Percentiles rank a stretch among this genome's conserved stretches.
These are phyloP conservation scores for Ogataea haglerorum DNA, from an alignment of 805 yeast species.

Conservation along the genomic window DNA sequence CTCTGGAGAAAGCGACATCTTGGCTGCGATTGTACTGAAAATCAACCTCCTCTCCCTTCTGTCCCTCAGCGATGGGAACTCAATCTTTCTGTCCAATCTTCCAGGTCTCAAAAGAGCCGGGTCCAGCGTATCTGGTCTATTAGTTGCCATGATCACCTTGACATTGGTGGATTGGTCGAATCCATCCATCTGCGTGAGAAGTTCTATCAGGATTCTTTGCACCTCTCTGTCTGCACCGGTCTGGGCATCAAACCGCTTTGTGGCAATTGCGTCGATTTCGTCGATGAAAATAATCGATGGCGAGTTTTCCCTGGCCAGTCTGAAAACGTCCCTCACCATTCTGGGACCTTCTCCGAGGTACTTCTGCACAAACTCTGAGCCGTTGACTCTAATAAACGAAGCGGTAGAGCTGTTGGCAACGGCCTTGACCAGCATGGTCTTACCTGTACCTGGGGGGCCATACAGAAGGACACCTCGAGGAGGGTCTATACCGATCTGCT, in stretches of 20 bases:
- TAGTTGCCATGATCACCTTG: conserved; percentile 98
- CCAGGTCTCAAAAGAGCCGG: conserved; percentile 99
- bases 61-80: conserved; percentile 93
- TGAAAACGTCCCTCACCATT: conserved; percentile 97
- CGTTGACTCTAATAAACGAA: conserved; percentile 92
- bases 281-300: conserved; percentile 97
- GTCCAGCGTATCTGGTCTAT: conserved; percentile 98
- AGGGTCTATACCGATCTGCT: conserved; percentile 98
- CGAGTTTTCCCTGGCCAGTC: conserved; percentile 95
- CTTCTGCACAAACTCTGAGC: conserved; percentile 97
- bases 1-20: conserved; percentile 97
- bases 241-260: conserved; percentile 98
- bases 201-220: conserved; percentile 93
- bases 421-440: conserved; percentile 98
- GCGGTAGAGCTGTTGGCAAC: conserved; percentile 97
- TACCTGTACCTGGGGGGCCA: conserved; percentile 99
- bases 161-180: conserved; percentile 94
- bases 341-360: conserved; percentile 99
- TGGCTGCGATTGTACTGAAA: conserved; percentile 92
- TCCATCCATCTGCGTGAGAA: conserved; percentile 98
- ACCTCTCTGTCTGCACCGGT: conserved; percentile 99
- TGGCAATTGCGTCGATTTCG: conserved; percentile 98
- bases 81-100: conserved; percentile 95
- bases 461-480: conserved; percentile 96
- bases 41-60: conserved; percentile 97